Evolutionary conservation across 306 rosid species (phyloP), one percentile per base, ranked within the genome.

Genomic region (Cajanus cajan): DNA sequence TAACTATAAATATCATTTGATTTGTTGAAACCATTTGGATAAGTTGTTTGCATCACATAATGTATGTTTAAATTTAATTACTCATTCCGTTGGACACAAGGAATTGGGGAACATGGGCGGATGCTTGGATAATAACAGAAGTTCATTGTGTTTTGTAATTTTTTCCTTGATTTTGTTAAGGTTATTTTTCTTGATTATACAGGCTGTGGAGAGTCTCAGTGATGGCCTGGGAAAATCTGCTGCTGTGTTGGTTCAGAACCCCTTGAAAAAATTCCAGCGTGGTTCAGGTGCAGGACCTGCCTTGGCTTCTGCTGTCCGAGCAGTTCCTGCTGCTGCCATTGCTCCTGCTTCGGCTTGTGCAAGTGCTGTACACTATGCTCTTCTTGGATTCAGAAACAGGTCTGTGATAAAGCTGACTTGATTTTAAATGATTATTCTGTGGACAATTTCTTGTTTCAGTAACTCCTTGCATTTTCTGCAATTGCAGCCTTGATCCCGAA

Each of bases 291-390:
- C 99, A 4, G 93, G 91, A 57, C 92, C 98, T 73, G 98, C 97
- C 80, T 84, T 95, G 68, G 97, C 94, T 71, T 85, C 94, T 69
- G 99, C 98, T 79, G 92, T 93, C 76, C 90, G 88, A 69, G 98
- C 90, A 19, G 90, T 93, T 68, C 99, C 98, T 57, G 88, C 89
- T 55, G 99, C 99, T 77, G 97, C 98, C 70, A 89, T 95, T 28
- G 94, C 97, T 84, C 99, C 99, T 1, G 98, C 94, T 65, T 91
- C 99, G 67, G 99, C 99, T 73, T 95, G 97, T 82, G 98, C 99
- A 68, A 91, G 96, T 78, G 99, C 98, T 73, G 87, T 91, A 50
- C 99, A 93, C 77, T 95, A 66, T 75, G 69, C 98, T 77, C 85
- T 95, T 83, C 97, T 92, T 86, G 99, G 99, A 72, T 79, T 95